Evolutionary conservation across 2,329 filamentous ascomycete species (phyloP).

Genomic region (Blastomyces percursus): DNA sequence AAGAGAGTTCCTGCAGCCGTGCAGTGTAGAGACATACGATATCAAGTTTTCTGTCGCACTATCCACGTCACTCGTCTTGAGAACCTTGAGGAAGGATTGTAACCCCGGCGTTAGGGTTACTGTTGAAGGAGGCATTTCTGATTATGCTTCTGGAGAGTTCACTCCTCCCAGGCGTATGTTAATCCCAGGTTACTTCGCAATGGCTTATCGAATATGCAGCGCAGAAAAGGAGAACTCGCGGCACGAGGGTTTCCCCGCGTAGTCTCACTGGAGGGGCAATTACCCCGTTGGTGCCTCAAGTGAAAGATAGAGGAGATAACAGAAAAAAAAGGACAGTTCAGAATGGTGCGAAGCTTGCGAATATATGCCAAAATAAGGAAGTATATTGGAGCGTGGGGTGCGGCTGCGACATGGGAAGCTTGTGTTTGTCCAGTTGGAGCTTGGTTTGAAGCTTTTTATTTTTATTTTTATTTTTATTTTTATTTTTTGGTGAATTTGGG

Average conservation of each 20-base stretch:
- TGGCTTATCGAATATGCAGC: background rate
- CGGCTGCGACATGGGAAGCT: background rate
- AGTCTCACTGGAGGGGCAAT: background rate
- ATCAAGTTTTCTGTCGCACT: slow-evolving; percentile 73
- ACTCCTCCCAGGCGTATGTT: background rate
- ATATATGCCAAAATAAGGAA: background rate
- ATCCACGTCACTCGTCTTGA: slow-evolving; percentile 66
- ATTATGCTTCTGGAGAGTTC: background rate
- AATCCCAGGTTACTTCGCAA: background rate
- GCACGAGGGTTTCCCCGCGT: background rate
- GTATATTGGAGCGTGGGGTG: background rate
- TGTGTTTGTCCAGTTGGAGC: background rate
- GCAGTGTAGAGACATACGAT: slow-evolving; percentile 47
- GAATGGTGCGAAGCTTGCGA: background rate
- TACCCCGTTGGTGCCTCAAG: background rate
- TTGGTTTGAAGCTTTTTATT: slow-evolving; percentile 3
- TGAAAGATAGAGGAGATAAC: background rate
- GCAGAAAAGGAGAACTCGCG: background rate
- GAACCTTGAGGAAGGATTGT: slow-evolving; percentile 64
- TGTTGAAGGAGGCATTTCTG: slow-evolving; percentile 13
- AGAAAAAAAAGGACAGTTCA: too few species aligned
- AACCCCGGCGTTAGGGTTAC: slow-evolving; percentile 59
- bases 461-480: slow-evolving; percentile 1
- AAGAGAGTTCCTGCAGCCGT: background rate
- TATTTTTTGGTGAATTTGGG: background rate